Base-by-base conservation (phyloP, 2,329 filamentous ascomycete species). In the Aspergillus caelatus region DNA sequence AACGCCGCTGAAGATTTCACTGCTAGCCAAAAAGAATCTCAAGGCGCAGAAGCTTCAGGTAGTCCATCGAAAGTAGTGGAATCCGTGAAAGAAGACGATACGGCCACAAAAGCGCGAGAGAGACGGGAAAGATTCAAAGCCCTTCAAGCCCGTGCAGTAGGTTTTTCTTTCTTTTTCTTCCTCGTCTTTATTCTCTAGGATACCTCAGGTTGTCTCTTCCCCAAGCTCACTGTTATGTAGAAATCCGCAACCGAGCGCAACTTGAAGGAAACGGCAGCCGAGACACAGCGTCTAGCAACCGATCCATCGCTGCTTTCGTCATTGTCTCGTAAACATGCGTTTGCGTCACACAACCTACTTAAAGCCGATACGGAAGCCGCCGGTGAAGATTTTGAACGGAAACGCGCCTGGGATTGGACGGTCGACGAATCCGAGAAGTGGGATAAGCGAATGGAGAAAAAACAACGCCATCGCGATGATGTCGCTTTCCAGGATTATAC, bases 381-480 rank as follows among this genome's bases (percentile, higher is more conserved):
- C 0, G 93, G 93, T 39, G 93, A 92, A 61, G 95, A 98, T 78
- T 99, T 98, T 74, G 95, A 99, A 84, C 91, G 95, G 69, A 97
- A 98, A 81, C 89, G 95, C 46, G 95, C 95, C 1, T 99, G 95
- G 95, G 95, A 98, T 81, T 99, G 95, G 92, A 99, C 95, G 0
- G 83, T 94, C 8, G 95, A 99, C 68, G 95, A 99, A 80, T 91
- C 89, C 70, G 95, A 97, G 81, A 88, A 86, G 69, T 99, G 95
- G 95, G 95, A 99, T 78, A 90, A 90, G 81, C 89, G 94, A 36
- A 82, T 96, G 77, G 91, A 90, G 73, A 96, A 96, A 85, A 96
- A 93, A 81, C 87, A 88, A 63, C 86, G 87, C 21, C 90, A 91
- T 72, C 86, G 91, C 66, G 92, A 97, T 76, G 89, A 94, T 78